Evolutionary conservation across 768 basidiomycete species (phyloP).

Genomic region (Podaxis carcinomalis): DNA sequence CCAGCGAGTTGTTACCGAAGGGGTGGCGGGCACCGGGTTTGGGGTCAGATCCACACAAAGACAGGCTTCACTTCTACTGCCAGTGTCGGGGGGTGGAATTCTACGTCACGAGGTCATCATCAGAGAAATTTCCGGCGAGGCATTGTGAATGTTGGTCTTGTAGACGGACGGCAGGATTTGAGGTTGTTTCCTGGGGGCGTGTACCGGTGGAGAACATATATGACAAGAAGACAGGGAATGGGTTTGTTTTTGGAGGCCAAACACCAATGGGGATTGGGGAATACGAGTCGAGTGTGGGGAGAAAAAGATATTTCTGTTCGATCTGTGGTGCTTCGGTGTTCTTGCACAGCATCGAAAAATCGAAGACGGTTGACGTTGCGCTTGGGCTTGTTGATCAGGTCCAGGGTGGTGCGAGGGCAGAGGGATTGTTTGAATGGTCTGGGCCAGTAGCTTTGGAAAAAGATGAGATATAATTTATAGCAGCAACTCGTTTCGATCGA

Average conservation of each 20-base stretch:
- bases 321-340: constrained; percentile 28
- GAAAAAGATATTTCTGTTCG: constrained; percentile 25
- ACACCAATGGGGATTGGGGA: constrained; percentile 21
- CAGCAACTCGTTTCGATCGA: constrained; percentile 64
- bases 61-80: constrained; percentile 20
- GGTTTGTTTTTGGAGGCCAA: neutral
- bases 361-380: constrained; percentile 23
- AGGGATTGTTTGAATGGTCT: constrained; percentile 23
- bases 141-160: constrained; percentile 27
- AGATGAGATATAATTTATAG: constrained; percentile 22
- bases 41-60: constrained; percentile 2
- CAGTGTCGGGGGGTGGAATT: constrained; percentile 23
- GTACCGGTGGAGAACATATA: constrained; percentile 24
- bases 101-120: constrained; percentile 23
- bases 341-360: constrained; percentile 19
- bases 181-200: constrained; percentile 26
- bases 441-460: neutral
- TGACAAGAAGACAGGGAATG: neutral
- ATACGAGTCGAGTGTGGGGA: constrained; percentile 25
- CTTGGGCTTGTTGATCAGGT: constrained; percentile 25
- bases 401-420: constrained; percentile 21
- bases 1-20: constrained; percentile 18
- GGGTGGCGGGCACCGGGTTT: constrained; percentile 17
- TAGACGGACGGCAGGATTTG: constrained; percentile 22
- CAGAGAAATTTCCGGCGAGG: constrained; percentile 24